Evolutionary conservation across 2,329 filamentous ascomycete species (phyloP).

Genomic region (Blastomyces emzantsi): DNA sequence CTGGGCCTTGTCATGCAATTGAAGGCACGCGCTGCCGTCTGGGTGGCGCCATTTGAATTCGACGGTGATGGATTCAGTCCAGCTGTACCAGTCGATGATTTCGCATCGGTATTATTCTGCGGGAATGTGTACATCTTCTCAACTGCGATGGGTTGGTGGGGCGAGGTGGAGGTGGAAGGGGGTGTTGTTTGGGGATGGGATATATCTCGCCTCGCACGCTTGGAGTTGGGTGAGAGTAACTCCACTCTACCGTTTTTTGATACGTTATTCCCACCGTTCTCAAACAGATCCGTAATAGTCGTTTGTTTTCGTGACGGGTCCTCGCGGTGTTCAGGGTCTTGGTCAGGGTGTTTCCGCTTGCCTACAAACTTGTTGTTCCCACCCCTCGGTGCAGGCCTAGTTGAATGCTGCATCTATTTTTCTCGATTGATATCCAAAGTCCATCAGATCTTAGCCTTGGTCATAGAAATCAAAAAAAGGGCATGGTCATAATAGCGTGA

Average conservation of each 20-base stretch:
- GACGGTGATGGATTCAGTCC: conserved; percentile 20
- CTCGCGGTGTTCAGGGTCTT: conserved; percentile 27
- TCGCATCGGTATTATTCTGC: conserved; percentile 27
- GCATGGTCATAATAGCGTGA: not conserved
- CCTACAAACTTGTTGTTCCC: conserved; percentile 36
- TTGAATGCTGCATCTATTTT: conserved; percentile 37
- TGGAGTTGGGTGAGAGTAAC: conserved; percentile 29
- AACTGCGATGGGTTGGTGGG: conserved; percentile 21
- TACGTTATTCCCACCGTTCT: conserved; percentile 20
- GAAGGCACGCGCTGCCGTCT: conserved; percentile 21
- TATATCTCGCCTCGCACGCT: conserved; percentile 26
- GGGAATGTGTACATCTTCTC: conserved; percentile 48
- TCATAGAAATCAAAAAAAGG: not conserved
- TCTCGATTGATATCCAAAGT: conserved; percentile 16
- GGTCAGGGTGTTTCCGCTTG: conserved; percentile 31
- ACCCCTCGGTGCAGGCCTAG: conserved; percentile 32
- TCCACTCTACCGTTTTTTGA: conserved; percentile 18
- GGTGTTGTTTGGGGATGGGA: not conserved
- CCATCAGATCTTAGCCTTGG: conserved; percentile 6
- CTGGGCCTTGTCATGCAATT: conserved; percentile 29
- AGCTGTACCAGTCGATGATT: conserved; percentile 30
- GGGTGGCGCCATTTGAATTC: conserved; percentile 15
- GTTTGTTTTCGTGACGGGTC: conserved; percentile 25
- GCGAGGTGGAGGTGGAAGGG: not conserved
- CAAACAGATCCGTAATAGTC: conserved; percentile 40